A percentile compares a stretch with the other conserved stretches of the same genome.
Evolutionary conservation across 345 rosid species (phyloP).

Genomic region (Aquilaria yunnanensis): DNA sequence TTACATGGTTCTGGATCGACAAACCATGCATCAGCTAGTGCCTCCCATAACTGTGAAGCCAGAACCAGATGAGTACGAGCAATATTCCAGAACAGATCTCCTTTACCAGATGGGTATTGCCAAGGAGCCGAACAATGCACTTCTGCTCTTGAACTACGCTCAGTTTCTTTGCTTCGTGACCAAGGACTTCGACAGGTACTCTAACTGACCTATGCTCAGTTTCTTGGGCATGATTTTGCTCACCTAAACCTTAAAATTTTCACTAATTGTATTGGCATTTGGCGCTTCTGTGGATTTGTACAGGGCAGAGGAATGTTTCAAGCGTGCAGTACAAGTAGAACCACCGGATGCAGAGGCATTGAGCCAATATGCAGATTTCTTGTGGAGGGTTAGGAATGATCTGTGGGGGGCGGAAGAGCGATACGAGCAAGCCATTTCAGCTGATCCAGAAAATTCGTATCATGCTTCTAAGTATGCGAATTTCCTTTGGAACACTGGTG

Average conservation of each 20-base stretch:
- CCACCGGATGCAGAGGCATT: conserved; percentile 60
- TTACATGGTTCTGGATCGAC: conserved; percentile 30
- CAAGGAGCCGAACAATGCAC: conserved; percentile 53
- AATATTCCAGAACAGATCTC: conserved; percentile 42
- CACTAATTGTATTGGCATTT: neutral
- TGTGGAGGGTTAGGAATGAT: conserved; percentile 63
- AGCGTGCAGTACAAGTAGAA: conserved; percentile 44
- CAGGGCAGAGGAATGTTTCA: conserved; percentile 73
- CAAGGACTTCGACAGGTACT: conserved; percentile 58
- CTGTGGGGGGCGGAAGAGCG: conserved; percentile 71
- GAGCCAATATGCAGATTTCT: conserved; percentile 57
- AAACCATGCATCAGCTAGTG: conserved; percentile 25
- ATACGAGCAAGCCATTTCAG: conserved; percentile 53
- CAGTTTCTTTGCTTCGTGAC: conserved; percentile 55
- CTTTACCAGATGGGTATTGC: conserved; percentile 48
- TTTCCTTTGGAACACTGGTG: conserved; percentile 77
- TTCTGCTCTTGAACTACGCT: conserved; percentile 64
- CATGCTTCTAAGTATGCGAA: conserved; percentile 57
- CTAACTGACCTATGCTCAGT: neutral
- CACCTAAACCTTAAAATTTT: too few relatives aligned
- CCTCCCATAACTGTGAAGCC: conserved; percentile 33
- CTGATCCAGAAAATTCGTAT: conserved; percentile 40
- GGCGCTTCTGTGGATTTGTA: neutral
- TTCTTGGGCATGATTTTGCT: neutral
- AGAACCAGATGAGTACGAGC: conserved; percentile 39